phyloP scores from a whole-genome alignment of 768 basidiomycete genomes.

The Leucogyrophana mollusca region DNA sequence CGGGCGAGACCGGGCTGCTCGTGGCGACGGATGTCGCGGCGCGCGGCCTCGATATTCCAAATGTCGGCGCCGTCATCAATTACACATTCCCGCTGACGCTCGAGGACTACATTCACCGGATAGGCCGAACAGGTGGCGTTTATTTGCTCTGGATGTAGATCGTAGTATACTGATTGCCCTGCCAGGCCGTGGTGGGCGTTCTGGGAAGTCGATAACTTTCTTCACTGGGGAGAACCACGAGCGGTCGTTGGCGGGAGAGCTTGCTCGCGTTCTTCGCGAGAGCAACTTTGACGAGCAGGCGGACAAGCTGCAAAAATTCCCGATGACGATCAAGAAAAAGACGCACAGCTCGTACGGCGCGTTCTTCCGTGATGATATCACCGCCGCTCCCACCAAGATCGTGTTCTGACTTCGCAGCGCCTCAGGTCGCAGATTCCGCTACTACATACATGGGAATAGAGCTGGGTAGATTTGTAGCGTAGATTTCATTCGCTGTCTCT shows the following conservation, averaged over 20 bases:
- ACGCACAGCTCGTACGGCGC: conserved; percentile 88
- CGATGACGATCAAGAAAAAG: conserved; percentile 97
- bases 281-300: conserved; percentile 77
- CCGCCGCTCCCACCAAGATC: conserved; percentile 72
- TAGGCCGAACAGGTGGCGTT: conserved; percentile 77
- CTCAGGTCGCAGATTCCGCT: conserved; percentile 1
- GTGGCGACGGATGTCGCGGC: conserved; percentile 99
- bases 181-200: conserved; percentile 83
- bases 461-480: too few species aligned
- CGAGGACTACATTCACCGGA: conserved; percentile 90
- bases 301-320: conserved; percentile 71
- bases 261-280: conserved; percentile 87
- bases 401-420: conserved; percentile 48
- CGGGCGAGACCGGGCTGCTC: conserved; percentile 73
- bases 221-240: conserved; percentile 94
- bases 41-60: conserved; percentile 94
- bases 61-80: conserved; percentile 92
- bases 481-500: too few species aligned
- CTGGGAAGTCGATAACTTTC: conserved; percentile 92
- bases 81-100: conserved; percentile 98
- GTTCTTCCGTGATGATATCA: conserved; percentile 67
- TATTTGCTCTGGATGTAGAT: conserved; percentile 1
- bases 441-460: background rate
- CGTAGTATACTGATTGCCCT: background rate
- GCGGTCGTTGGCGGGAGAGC: conserved; percentile 84